Evolutionary conservation across 306 rosid genomes (phyloP), one percentile per base, ranked within the genome.

Genomic region (Prunus mira): DNA sequence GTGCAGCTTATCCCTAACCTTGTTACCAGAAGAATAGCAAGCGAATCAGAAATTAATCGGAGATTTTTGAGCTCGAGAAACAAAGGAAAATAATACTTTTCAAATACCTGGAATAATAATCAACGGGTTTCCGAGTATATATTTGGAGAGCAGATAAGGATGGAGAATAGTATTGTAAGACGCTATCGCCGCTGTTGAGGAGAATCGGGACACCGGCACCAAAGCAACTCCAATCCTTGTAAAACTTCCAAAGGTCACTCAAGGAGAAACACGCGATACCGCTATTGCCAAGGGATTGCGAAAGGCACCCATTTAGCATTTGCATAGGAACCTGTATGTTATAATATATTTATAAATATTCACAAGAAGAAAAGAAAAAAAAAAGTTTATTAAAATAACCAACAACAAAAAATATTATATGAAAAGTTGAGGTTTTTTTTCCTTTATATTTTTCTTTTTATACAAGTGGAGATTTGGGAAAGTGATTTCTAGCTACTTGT

Each of bases 131-230:
- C 34, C 27, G 18, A 17, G 45, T 56, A 32, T 65, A 73, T 8
- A 73, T 56, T 73, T 79, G 82, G 52, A 79, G 73, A 72, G 82
- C 82, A 17, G 82, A 79, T 41, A 79, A 67, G 50, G 82, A 72
- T 24, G 82, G 82, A 57, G 74, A 66, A 38, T 66, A 79, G 74
- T 65, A 79, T 30, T 79, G 74, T 9, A 79, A n/a, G 28, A 30
- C 73, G 47, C 30, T 57, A 19, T 79, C 74, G 17, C 82, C 78
- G 30, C 74, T 54, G 69, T 20, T 65, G 63, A 79, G 46, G 18
- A 56, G 82, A 66, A 79, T 65, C 15, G 82, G 78, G 24, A 79
- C 78, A 41, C 74, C 78, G 15, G 50, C 65, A 24, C 82, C 82
- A 22, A 41, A 65, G 69, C 32, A 24, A 46, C 82, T 79, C 64